Conservation (phyloP, 345 rosid species). For the Cardamine chenopodiifolia region DNA sequence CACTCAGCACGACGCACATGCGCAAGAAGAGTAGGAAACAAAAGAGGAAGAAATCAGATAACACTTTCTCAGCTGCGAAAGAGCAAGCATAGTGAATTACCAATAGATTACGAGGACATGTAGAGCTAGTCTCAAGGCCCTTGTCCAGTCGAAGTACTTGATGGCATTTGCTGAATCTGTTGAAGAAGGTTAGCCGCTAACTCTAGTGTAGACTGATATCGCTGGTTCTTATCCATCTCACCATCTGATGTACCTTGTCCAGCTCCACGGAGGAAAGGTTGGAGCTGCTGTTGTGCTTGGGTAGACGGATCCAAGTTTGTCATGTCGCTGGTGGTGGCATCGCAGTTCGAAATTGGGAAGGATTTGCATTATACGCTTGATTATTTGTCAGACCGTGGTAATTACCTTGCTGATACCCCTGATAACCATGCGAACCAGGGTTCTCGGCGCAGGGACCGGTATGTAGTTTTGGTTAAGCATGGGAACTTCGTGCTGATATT, state of each 20-base stretch:
- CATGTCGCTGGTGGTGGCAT: slow-evolving; percentile 48
- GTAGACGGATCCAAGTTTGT: slow-evolving; percentile 49
- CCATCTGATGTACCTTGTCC: slow-evolving; percentile 54
- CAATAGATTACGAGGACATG: slow-evolving; percentile 33
- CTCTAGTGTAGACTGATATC: slow-evolving; percentile 89
- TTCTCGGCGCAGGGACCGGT: slow-evolving; percentile 50
- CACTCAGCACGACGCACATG: background rate
- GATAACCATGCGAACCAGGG: slow-evolving; percentile 47
- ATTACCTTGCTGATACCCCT: slow-evolving; percentile 49
- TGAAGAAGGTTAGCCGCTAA: slow-evolving; percentile 92
- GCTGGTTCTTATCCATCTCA: slow-evolving; percentile 83
- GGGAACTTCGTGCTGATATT: slow-evolving; percentile 55
- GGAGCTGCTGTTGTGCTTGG: slow-evolving; percentile 58
- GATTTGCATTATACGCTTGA: slow-evolving; percentile 55
- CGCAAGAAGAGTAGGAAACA: background rate
- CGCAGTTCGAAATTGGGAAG: slow-evolving; percentile 52
- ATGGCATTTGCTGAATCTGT: slow-evolving; percentile 83
- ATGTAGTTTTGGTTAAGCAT: slow-evolving; percentile 51
- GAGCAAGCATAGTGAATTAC: slow-evolving; percentile 41
- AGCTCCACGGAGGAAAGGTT: slow-evolving; percentile 55
- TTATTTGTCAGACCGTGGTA: slow-evolving; percentile 44
- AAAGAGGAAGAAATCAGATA: background rate
- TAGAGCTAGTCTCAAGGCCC: slow-evolving; percentile 47
- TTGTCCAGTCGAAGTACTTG: slow-evolving; percentile 51
- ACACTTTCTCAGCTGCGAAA: background rate